Conservation (phyloP, 768 basidiomycete genomes). For the Panaeolus cyanescens region DNA sequence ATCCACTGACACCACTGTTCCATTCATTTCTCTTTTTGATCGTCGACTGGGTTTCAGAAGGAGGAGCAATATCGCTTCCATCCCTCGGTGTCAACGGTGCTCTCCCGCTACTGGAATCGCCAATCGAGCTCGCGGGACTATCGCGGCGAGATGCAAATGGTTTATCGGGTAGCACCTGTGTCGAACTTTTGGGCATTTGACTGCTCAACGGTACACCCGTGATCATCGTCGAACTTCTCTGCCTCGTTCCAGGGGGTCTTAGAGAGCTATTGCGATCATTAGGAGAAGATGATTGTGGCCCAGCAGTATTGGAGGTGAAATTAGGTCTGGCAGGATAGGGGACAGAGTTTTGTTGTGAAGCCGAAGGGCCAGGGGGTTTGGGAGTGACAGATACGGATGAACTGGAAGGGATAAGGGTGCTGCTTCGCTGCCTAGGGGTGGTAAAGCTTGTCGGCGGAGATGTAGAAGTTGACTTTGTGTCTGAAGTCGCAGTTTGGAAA, state of each 20-base stretch:
- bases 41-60: constrained; percentile 13
- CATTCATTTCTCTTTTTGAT: constrained; percentile 11
- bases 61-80: constrained; percentile 61
- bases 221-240: constrained; percentile 44
- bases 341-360: constrained; percentile 10
- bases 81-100: constrained; percentile 78
- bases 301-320: constrained; percentile 3
- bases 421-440: constrained; percentile 38
- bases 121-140: constrained; percentile 84
- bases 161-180: constrained; percentile 33
- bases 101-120: constrained; percentile 79
- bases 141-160: constrained; percentile 61
- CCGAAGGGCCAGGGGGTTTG: constrained; percentile 15
- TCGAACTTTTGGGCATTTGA: constrained; percentile 24
- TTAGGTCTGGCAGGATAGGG: background rate
- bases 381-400: constrained; percentile 23
- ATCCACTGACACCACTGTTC: constrained; percentile 18
- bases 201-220: constrained; percentile 28
- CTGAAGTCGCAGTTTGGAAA: constrained; percentile 11
- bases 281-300: constrained; percentile 1
- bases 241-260: constrained; percentile 24
- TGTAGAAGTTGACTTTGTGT: constrained; percentile 5
- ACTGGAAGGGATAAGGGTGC: constrained; percentile 36
- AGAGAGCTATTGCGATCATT: constrained; percentile 13
- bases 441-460: constrained; percentile 7